These are phyloP conservation scores for Diaporthe sp. DNA, from an alignment of 2,329 filamentous ascomycete genomes.

Conservation along the genomic window DNA sequence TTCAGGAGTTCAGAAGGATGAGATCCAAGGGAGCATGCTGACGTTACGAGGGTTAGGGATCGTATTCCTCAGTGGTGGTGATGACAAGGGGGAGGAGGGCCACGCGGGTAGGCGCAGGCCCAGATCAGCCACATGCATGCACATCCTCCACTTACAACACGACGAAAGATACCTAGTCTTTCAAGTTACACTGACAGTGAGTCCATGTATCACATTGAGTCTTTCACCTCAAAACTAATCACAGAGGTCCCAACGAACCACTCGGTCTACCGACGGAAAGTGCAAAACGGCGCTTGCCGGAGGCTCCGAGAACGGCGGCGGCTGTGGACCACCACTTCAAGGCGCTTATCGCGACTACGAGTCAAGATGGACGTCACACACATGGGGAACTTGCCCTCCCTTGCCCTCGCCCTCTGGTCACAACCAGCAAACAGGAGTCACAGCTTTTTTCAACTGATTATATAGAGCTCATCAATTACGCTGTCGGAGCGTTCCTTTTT, in stretches of 20 bases:
- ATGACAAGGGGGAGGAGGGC: background rate
- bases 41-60: conserved; percentile 23
- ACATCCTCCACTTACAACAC: background rate
- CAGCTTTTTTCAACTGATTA: background rate
- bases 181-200: conserved; percentile 6
- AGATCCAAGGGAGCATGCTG: background rate
- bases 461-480: background rate
- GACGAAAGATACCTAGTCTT: background rate
- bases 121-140: conserved; percentile 27
- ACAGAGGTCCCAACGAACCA: background rate
- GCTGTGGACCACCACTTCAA: conserved; percentile 30
- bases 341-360: conserved; percentile 34
- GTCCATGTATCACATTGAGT: background rate
- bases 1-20: background rate
- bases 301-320: conserved; percentile 34
- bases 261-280: conserved; percentile 1
- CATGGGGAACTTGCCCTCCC: background rate
- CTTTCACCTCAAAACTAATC: background rate
- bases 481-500: no score
- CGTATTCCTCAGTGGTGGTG: background rate
- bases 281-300: conserved; percentile 28
- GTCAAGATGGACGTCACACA: conserved; percentile 36
- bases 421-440: background rate
- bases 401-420: background rate
- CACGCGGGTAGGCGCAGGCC: conserved; percentile 16